Base-by-base conservation (phyloP, 176 grass and related monocot genomes). In the Themeda triandra region DNA sequence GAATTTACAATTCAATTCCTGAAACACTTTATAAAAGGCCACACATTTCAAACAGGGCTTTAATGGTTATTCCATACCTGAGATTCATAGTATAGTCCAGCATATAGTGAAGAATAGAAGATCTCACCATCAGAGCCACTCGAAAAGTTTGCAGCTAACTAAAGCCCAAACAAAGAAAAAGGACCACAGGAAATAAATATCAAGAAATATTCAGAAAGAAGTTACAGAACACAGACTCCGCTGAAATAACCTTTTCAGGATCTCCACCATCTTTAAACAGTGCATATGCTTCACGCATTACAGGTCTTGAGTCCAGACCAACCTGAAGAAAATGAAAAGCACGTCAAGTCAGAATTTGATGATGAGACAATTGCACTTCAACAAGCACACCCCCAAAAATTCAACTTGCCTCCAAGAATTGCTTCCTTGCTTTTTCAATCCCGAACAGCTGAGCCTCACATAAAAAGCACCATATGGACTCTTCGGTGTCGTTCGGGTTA, bases 381-480 rank as follows among this genome's bases (percentile, higher is more conserved):
- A 75, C 3, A 11, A 32, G 28, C 10, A 58, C 15, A 53, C 30
- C 31, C 8, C 10, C 0, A 11, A 21, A 18, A 5, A n/a, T n/a
- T n/a, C n/a, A 48, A 80, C 90, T 59, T 94, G 83, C 95, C 92
- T 95, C 91, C 89, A 98, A 84, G 80, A 98, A 98, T 15, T 66
- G 87, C 4, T 81, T 95, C 75, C 95, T 88, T 64, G 92, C 95
- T 56, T 88, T 87, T 4, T 88, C 85, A 8, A 80, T 80, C 10
- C 95, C 91, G 27, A 82, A 90, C n/a, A 93, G 31, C 69, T 85
- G 92, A 88, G 92, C 90, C 63, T 98, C 95, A 83, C 85, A 95
- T 3, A 98, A 73, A 80, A 95, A 95, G 82, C 91, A 98, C 95
- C 95, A 98, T 87, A 95, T 95, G 2, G 91, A 93, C 67, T 95